A percentile compares a stretch with the other conserved stretches of the same genome.
Conservation (phyloP, 2,329 filamentous ascomycete genomes). For the Pochonia chlamydosporia region DNA sequence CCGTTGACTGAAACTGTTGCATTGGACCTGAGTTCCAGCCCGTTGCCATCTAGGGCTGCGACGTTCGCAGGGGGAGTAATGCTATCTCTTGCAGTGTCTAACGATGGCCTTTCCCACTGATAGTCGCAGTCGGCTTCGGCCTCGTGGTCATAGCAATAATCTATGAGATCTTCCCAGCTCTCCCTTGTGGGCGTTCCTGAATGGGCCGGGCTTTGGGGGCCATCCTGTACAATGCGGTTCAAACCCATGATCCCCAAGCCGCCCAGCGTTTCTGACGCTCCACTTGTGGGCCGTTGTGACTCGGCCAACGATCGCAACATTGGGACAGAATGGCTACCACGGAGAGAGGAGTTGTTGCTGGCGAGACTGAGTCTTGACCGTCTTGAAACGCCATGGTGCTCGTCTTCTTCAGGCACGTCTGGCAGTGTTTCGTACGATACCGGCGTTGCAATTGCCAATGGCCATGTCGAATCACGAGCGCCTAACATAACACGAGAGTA, state of each 20-base stretch:
- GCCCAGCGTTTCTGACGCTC: slow-evolving; percentile 48
- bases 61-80: slow-evolving; percentile 16
- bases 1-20: slow-evolving; percentile 9
- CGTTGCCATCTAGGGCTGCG: slow-evolving; percentile 17
- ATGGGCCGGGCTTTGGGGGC: slow-evolving; percentile 20
- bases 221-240: background rate
- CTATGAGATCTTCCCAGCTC: slow-evolving; percentile 64
- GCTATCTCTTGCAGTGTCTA: slow-evolving; percentile 32
- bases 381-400: slow-evolving; percentile 33
- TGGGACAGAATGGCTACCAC: slow-evolving; percentile 51
- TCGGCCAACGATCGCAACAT: slow-evolving; percentile 41
- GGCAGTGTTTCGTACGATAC: slow-evolving; percentile 39
- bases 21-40: slow-evolving; percentile 14
- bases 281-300: slow-evolving; percentile 37
- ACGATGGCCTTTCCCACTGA: slow-evolving; percentile 55
- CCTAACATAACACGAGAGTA: slow-evolving; percentile 36
- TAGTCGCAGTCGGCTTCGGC: slow-evolving; percentile 62
- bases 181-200: slow-evolving; percentile 22
- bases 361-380: slow-evolving; percentile 37
- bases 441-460: slow-evolving; percentile 18
- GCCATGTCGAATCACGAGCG: slow-evolving; percentile 38
- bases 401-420: slow-evolving; percentile 60
- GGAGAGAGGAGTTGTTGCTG: slow-evolving; percentile 45
- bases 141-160: slow-evolving; percentile 66
- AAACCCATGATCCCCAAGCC: slow-evolving; percentile 32